These are phyloP conservation scores for Eucalyptus pauciflora DNA, from an alignment of 345 rosid species.

Conservation along the genomic window DNA sequence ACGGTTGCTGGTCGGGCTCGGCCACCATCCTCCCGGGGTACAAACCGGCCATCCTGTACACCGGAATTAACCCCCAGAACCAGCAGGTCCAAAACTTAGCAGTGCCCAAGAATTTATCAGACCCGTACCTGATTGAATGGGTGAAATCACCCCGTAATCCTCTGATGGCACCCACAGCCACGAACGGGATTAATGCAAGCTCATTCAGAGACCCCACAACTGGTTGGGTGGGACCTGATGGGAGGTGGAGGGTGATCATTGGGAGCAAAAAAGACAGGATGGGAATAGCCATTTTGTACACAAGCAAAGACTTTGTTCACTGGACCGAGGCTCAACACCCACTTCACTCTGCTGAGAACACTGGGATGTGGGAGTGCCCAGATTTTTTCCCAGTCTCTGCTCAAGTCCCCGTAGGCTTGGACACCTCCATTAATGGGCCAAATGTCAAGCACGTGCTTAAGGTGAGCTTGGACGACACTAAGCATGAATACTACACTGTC, in stretches of 20 bases:
- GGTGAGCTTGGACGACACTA: conserved; percentile 23
- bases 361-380: conserved; percentile 58
- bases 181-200: conserved; percentile 14
- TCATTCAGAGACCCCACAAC: conserved; percentile 52
- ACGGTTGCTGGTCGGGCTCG: conserved; percentile 55
- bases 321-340: conserved; percentile 25
- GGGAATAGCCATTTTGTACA: conserved; percentile 23
- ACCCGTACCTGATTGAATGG: conserved; percentile 38
- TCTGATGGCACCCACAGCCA: conserved; percentile 4
- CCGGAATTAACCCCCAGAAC: conserved; percentile 18
- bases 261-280: conserved; percentile 8
- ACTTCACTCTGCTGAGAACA: conserved; percentile 5
- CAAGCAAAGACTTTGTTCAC: conserved; percentile 23
- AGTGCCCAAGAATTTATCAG: conserved; percentile 25
- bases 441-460: conserved; percentile 32
- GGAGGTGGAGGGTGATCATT: conserved; percentile 19
- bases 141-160: conserved; percentile 32
- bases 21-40: conserved; percentile 23
- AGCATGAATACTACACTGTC: conserved; percentile 24
- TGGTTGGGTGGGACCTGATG: conserved; percentile 29
- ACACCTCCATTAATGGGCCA: conserved; percentile 7
- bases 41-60: conserved; percentile 37
- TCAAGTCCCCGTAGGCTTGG: conserved; percentile 9
- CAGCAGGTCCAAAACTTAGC: conserved; percentile 37
- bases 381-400: conserved; percentile 37